These are phyloP conservation scores for Verticillium nubilum DNA, from an alignment of 2,329 filamentous ascomycete genomes.

Conservation along the genomic window DNA sequence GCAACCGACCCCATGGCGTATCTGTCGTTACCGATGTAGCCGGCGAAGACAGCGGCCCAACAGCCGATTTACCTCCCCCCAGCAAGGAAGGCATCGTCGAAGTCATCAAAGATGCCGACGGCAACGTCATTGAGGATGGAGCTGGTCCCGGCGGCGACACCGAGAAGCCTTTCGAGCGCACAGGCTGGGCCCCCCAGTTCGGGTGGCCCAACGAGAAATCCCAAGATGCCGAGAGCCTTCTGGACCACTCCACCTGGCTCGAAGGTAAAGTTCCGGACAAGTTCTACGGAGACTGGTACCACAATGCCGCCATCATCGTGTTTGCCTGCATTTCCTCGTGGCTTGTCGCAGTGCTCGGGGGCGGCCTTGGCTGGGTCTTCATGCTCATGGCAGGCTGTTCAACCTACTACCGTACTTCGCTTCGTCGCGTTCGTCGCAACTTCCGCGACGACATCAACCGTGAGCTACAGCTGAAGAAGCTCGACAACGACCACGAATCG, in stretches of 20 bases:
- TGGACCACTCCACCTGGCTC: conserved; percentile 84
- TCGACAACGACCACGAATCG: conserved; percentile 88
- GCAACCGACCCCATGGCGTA: conserved; percentile 55
- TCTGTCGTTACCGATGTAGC: conserved; percentile 70
- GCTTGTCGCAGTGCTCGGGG: conserved; percentile 83
- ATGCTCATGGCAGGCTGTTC: conserved; percentile 87
- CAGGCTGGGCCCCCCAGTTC: conserved; percentile 87
- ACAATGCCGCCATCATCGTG: conserved; percentile 89
- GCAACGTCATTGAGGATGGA: conserved; percentile 40
- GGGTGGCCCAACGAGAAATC: conserved; percentile 59
- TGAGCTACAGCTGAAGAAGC: conserved; percentile 77
- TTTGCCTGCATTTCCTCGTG: conserved; percentile 90
- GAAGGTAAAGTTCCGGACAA: conserved; percentile 82
- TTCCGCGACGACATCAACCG: conserved; percentile 91
- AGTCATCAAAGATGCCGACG: conserved; percentile 41
- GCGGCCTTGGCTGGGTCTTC: conserved; percentile 88
- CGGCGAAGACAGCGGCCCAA: conserved; percentile 62
- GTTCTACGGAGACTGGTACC: conserved; percentile 97
- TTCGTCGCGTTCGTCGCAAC: conserved; percentile 88
- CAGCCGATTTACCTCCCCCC: conserved; percentile 73
- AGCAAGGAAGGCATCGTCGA: conserved; percentile 64
- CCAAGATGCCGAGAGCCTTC: conserved; percentile 59
- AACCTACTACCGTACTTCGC: conserved; percentile 94
- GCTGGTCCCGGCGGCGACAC: conserved; percentile 36
- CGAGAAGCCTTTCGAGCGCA: conserved; percentile 40